Evolutionary conservation across 208 protist species (phyloP).

Genomic region (Acanthamoeba sp.): DNA sequence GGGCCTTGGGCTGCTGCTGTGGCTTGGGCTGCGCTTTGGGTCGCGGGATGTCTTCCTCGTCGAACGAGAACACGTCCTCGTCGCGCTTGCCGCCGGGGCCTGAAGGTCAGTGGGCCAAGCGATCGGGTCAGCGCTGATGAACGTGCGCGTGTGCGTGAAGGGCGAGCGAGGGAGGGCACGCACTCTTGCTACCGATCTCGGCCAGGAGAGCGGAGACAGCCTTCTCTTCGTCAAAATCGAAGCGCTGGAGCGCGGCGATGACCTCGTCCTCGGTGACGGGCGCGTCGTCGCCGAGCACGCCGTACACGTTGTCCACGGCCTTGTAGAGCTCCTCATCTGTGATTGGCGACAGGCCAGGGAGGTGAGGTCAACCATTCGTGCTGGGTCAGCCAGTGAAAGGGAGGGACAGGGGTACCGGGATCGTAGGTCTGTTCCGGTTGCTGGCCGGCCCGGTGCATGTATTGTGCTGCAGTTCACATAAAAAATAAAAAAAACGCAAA

Average conservation of each 20-base stretch:
- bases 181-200: slow-evolving; percentile 17
- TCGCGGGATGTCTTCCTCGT: background rate
- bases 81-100: background rate
- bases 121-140: background rate
- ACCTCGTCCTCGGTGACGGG: slow-evolving; percentile 18
- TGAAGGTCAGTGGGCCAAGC: too few relatives aligned
- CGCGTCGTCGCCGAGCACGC: slow-evolving; percentile 8
- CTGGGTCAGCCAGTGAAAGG: background rate
- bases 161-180: background rate
- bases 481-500: background rate
- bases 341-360: background rate
- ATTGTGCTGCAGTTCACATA: background rate
- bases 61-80: slow-evolving; percentile 26
- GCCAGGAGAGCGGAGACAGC: background rate
- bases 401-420: background rate
- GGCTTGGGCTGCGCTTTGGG: slow-evolving; percentile 13
- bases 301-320: slow-evolving; percentile 32
- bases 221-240: slow-evolving; percentile 41
- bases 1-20: slow-evolving; percentile 4
- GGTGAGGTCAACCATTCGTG: too few relatives aligned
- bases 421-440: background rate
- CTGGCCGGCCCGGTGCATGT: background rate
- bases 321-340: slow-evolving; percentile 39
- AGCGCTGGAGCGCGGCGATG: slow-evolving; percentile 8
- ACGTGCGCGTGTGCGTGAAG: background rate